These are phyloP conservation scores for Mollisia scopiformis DNA, from an alignment of 2,329 filamentous ascomycete species.

Conservation along the genomic window DNA sequence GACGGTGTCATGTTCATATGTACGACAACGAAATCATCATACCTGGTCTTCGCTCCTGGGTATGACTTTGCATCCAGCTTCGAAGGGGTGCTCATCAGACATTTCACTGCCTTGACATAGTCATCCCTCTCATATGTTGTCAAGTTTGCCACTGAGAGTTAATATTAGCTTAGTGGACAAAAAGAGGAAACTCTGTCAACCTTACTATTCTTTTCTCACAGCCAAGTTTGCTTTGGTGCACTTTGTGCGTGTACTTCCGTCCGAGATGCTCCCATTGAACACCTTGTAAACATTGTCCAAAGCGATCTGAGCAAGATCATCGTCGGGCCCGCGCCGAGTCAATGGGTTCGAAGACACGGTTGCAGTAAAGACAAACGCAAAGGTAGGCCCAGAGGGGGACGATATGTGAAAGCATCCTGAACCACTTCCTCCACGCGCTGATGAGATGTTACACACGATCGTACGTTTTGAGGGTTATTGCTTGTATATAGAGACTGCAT, in stretches of 20 bases:
- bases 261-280: slow-evolving; percentile 19
- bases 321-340: slow-evolving; percentile 12
- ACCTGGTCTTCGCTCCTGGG: slow-evolving; percentile 40
- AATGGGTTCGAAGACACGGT: neutral
- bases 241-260: slow-evolving; percentile 16
- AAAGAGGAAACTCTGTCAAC: neutral
- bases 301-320: slow-evolving; percentile 17
- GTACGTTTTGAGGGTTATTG: no score
- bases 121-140: slow-evolving; percentile 14
- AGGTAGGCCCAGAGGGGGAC: neutral
- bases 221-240: slow-evolving; percentile 18
- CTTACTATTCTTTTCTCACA: slow-evolving; percentile 21
- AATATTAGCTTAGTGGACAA: neutral
- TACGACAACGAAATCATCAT: slow-evolving; percentile 44
- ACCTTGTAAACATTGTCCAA: slow-evolving; percentile 22
- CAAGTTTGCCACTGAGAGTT: slow-evolving; percentile 15
- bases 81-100: slow-evolving; percentile 35
- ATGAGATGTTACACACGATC: no score
- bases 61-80: slow-evolving; percentile 33
- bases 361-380: neutral
- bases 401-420: neutral
- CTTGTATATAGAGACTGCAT: no score
- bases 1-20: slow-evolving; percentile 39
- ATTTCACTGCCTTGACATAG: slow-evolving; percentile 12
- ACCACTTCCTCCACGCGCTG: no score